Evolutionary conservation across 2,329 filamentous ascomycete genomes (phyloP).

Genomic region (Camillea tinctor): DNA sequence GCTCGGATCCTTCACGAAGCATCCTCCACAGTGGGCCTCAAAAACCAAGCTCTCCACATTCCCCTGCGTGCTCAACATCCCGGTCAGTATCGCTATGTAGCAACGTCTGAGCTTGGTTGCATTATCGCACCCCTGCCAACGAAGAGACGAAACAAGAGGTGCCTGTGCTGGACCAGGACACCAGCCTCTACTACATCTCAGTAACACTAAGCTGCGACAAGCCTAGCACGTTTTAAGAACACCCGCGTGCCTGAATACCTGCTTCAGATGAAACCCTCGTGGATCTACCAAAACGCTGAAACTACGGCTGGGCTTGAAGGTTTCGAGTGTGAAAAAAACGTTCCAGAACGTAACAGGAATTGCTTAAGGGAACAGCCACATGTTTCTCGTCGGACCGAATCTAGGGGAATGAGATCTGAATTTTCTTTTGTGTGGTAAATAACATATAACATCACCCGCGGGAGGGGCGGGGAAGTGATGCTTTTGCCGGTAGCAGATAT

Average conservation of each 20-base stretch:
- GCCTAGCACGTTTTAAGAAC: neutral
- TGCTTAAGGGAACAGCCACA: neutral
- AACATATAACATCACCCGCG: neutral
- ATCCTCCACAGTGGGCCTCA: neutral
- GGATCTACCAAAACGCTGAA: neutral
- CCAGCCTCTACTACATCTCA: neutral
- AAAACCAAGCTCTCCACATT: neutral
- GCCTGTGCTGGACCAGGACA: neutral
- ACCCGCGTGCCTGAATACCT: neutral
- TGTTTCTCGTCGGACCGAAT: neutral
- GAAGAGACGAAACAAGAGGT: constrained; percentile 15
- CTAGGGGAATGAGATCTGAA: neutral
- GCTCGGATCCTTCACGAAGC: neutral
- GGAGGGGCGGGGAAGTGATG: neutral
- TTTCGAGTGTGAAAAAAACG: neutral
- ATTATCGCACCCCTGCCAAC: constrained; percentile 10
- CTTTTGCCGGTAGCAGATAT: neutral
- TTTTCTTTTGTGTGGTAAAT: neutral
- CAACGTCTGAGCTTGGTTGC: constrained; percentile 15
- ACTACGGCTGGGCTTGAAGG: neutral
- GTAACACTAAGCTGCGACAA: neutral
- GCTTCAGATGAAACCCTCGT: neutral
- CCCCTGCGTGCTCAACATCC: neutral
- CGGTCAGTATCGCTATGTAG: neutral
- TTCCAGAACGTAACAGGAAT: constrained; percentile 1